Evolutionary conservation across 2,329 filamentous ascomycete genomes (phyloP).

Genomic region (Dactylellina sp.): DNA sequence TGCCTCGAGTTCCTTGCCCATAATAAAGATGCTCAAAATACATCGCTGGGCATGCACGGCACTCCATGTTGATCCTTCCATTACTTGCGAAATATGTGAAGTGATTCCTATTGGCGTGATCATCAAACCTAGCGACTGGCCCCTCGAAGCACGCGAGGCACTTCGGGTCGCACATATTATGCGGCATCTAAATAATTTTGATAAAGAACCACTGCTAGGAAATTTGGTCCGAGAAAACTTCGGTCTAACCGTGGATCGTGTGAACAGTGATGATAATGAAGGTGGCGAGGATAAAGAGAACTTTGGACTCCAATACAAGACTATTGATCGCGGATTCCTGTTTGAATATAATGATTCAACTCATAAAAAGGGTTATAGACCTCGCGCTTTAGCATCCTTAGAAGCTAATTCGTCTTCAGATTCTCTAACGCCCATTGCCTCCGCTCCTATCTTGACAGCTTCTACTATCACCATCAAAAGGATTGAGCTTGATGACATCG

Average conservation of each 20-base stretch:
- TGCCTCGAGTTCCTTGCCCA: no score
- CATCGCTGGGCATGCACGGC: background rate
- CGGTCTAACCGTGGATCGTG: no score
- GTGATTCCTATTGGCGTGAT: conserved; percentile 2
- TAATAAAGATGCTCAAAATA: no score
- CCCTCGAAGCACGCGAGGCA: conserved; percentile 1
- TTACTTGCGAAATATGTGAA: conserved; percentile 15
- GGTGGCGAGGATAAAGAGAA: background rate
- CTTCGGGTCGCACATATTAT: background rate
- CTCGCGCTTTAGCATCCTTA: background rate
- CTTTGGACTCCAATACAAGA: background rate
- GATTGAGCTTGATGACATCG: conserved; percentile 13
- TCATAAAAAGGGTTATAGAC: background rate
- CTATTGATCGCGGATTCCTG: background rate
- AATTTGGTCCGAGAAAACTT: no score
- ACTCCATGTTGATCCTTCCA: conserved; percentile 1
- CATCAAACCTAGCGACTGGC: conserved; percentile 18
- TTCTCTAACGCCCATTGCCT: background rate
- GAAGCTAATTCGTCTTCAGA: background rate
- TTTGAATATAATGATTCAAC: background rate
- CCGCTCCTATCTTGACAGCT: background rate
- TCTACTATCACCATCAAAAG: conserved; percentile 10
- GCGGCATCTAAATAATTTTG: no score
- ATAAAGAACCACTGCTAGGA: no score
- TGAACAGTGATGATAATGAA: background rate